phyloP scores from a whole-genome alignment of 768 basidiomycete genomes.

The Pleurotus salmoneostramineus region DNA sequence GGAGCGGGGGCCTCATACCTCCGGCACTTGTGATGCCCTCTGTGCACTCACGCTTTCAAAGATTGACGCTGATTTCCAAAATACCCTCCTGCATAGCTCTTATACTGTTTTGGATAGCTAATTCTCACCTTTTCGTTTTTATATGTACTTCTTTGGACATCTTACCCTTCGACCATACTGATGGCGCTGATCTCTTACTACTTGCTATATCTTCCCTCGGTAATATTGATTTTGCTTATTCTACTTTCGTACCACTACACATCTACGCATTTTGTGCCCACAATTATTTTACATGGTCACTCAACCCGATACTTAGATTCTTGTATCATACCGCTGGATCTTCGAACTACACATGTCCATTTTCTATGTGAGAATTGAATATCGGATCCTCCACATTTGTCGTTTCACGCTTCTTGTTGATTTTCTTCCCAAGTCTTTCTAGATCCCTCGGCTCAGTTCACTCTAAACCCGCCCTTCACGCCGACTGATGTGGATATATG shows the following conservation, averaged over 20 bases:
- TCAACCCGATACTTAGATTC: constrained; percentile 1
- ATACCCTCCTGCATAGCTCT: background rate
- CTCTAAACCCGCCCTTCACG: too few relatives aligned
- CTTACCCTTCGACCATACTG: background rate
- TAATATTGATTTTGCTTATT: constrained; percentile 3
- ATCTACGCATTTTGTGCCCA: background rate
- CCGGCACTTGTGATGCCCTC: background rate
- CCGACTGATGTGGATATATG: too few relatives aligned
- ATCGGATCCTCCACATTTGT: too few relatives aligned
- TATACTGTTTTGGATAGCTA: background rate
- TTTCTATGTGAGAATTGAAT: too few relatives aligned
- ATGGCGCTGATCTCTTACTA: background rate
- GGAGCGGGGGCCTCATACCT: background rate
- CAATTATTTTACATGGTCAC: too few relatives aligned
- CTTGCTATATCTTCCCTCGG: background rate
- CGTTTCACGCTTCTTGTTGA: too few relatives aligned
- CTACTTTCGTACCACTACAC: background rate
- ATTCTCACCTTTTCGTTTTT: background rate
- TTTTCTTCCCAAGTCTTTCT: too few relatives aligned
- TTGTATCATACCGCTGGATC: background rate
- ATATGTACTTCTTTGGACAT: background rate
- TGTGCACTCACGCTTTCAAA: background rate
- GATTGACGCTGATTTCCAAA: background rate
- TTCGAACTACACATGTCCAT: too few relatives aligned
- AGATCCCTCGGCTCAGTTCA: too few relatives aligned